Conservation (phyloP, 768 basidiomycete genomes). For the Austroboletus festivus region DNA sequence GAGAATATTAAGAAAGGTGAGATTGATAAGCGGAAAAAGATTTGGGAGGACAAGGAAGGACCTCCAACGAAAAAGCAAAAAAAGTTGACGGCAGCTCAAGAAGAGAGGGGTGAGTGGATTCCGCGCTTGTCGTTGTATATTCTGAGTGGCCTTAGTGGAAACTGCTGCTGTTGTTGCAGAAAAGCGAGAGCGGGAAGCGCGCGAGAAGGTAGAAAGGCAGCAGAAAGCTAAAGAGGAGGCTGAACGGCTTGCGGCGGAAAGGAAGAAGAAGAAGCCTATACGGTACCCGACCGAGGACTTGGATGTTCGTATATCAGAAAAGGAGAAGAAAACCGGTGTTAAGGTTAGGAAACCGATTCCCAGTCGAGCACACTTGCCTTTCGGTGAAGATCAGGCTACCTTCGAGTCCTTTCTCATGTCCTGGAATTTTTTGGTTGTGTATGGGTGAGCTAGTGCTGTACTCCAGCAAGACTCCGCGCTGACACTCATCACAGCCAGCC, state of each 20-base stretch:
- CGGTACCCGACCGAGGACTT: conserved; percentile 94
- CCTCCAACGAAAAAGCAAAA: conserved; percentile 80
- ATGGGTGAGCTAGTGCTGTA: conserved; percentile 63
- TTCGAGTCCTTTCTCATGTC: conserved; percentile 88
- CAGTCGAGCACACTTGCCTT: conserved; percentile 61
- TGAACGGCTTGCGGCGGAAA: conserved; percentile 68
- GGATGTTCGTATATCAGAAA: conserved; percentile 74
- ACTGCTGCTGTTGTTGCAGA: conserved; percentile 42
- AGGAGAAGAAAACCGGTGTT: conserved; percentile 78
- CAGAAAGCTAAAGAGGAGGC: conserved; percentile 66
- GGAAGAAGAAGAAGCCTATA: conserved; percentile 85
- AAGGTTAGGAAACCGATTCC: conserved; percentile 65
- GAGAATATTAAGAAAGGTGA: conserved; percentile 81
- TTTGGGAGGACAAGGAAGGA: conserved; percentile 85
- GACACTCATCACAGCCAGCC: conserved; percentile 58
- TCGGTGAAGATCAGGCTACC: conserved; percentile 55
- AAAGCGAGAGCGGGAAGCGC: conserved; percentile 66
- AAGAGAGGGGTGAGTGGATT: conserved; percentile 59
- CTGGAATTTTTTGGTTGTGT: conserved; percentile 93
- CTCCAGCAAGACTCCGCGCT: background rate
- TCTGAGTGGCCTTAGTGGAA: conserved; percentile 24
- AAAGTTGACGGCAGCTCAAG: conserved; percentile 69
- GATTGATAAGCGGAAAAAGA: conserved; percentile 90
- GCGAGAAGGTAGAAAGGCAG: conserved; percentile 66
- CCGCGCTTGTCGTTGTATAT: conserved; percentile 4